Evolutionary conservation across 805 yeast genomes (phyloP).

Genomic region (Candida germanica): DNA sequence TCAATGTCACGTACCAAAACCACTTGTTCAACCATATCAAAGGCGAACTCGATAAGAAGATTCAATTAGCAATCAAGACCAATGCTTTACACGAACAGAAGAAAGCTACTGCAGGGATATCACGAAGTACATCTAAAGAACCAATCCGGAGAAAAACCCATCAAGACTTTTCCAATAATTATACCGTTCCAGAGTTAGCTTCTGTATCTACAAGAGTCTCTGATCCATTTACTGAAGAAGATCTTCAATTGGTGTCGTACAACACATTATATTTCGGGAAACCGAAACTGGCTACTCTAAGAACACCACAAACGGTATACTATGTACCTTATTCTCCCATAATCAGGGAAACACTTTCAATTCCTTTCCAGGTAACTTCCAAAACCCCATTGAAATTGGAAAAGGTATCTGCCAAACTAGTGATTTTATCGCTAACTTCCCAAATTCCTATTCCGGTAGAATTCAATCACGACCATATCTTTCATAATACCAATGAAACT

Average conservation of each 20-base stretch:
- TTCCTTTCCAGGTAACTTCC: constrained; percentile 5
- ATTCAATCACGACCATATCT: constrained; percentile 33
- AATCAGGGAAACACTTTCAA: not conserved
- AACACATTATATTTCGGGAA: not conserved
- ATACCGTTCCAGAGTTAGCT: too few species aligned
- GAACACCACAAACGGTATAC: constrained; percentile 18
- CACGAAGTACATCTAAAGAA: too few species aligned
- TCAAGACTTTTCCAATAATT: too few species aligned
- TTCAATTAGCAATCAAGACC: too few species aligned
- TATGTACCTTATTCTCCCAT: constrained; percentile 19
- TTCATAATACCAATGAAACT: constrained; percentile 17
- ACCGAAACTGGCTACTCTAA: constrained; percentile 1
- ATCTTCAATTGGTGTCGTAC: not conserved
- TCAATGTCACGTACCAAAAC: not conserved
- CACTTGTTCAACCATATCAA: not conserved
- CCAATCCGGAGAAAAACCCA: too few species aligned
- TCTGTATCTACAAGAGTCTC: not conserved
- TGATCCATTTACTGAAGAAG: not conserved
- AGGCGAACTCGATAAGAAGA: not conserved
- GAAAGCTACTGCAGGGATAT: too few species aligned
- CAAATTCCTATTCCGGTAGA: constrained; percentile 37
- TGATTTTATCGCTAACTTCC: constrained; percentile 29
- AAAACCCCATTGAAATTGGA: constrained; percentile 20
- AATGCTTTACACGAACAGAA: too few species aligned
- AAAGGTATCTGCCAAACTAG: constrained; percentile 23